These are phyloP conservation scores for Torulaspora delbrueckii DNA, from an alignment of 805 yeast species.

Conservation along the genomic window DNA sequence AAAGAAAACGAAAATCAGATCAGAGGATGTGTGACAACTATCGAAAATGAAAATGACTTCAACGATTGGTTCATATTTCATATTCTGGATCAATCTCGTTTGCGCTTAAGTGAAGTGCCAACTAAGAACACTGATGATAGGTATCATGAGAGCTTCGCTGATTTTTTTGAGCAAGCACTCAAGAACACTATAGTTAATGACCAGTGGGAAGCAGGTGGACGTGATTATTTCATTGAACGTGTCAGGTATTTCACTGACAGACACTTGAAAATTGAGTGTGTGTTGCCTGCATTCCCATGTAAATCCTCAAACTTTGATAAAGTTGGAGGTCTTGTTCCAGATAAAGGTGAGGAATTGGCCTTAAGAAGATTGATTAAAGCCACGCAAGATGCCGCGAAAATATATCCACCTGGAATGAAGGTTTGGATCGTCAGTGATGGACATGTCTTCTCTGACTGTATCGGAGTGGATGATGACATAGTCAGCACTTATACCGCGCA, in stretches of 20 bases:
- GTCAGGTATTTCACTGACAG: constrained; percentile 48
- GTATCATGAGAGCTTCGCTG: constrained; percentile 35
- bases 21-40: constrained; percentile 38
- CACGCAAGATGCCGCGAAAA: constrained; percentile 31
- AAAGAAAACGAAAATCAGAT: constrained; percentile 31
- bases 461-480: constrained; percentile 54
- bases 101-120: constrained; percentile 24
- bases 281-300: constrained; percentile 62
- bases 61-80: constrained; percentile 39
- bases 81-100: constrained; percentile 36
- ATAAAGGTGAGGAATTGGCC: constrained; percentile 48
- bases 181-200: constrained; percentile 46
- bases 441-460: constrained; percentile 60
- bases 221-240: constrained; percentile 39
- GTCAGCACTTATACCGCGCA: constrained; percentile 46
- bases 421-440: constrained; percentile 59
- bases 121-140: constrained; percentile 5
- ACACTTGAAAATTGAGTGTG: constrained; percentile 47
- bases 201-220: constrained; percentile 47
- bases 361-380: constrained; percentile 37
- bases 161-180: constrained; percentile 43
- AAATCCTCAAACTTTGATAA: constrained; percentile 54
- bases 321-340: constrained; percentile 48
- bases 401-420: constrained; percentile 54
- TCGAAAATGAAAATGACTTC: constrained; percentile 31